These are phyloP conservation scores for Wickerhamomyces kurtzmanii DNA, from an alignment of 805 yeast species.

Conservation along the genomic window DNA sequence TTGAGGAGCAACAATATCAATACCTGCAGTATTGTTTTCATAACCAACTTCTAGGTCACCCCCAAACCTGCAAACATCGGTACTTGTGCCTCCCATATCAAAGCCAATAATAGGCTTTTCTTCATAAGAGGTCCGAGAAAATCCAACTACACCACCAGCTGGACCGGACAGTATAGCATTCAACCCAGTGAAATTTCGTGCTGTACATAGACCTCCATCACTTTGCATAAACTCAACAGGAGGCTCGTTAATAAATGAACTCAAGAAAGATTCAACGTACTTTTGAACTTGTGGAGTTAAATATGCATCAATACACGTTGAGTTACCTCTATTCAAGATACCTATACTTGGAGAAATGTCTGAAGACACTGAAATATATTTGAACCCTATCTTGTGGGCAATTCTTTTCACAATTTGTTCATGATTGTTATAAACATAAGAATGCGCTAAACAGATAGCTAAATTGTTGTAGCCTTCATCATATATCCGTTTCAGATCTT, in stretches of 20 bases:
- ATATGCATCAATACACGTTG: conserved; percentile 25
- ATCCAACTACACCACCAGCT: conserved; percentile 47
- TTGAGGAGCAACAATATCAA: conserved; percentile 22
- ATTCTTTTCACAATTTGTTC: conserved; percentile 15
- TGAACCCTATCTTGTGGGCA: conserved; percentile 19
- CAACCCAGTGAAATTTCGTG: conserved; percentile 36
- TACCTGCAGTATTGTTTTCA: conserved; percentile 20
- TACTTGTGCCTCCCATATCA: conserved; percentile 25
- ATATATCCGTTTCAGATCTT: conserved; percentile 12
- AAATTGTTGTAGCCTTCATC: conserved; percentile 12
- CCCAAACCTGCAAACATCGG: conserved; percentile 19
- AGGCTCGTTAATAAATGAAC: conserved; percentile 16
- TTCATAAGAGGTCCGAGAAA: conserved; percentile 31
- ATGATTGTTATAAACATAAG: conserved; percentile 20
- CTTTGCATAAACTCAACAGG: conserved; percentile 39
- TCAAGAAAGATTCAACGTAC: conserved; percentile 21
- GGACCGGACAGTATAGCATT: conserved; percentile 41
- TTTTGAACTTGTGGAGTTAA: conserved; percentile 24
- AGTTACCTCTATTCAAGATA: conserved; percentile 21
- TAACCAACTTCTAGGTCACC: conserved; percentile 11
- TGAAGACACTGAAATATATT: conserved; percentile 20
- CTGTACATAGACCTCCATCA: conserved; percentile 41
- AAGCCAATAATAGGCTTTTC: conserved; percentile 17
- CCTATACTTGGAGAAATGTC: conserved; percentile 22
- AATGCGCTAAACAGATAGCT: conserved; percentile 18